Base-by-base conservation (phyloP, 1,284 basidiomycete genomes). In the Acaromyces ingoldii region DNA sequence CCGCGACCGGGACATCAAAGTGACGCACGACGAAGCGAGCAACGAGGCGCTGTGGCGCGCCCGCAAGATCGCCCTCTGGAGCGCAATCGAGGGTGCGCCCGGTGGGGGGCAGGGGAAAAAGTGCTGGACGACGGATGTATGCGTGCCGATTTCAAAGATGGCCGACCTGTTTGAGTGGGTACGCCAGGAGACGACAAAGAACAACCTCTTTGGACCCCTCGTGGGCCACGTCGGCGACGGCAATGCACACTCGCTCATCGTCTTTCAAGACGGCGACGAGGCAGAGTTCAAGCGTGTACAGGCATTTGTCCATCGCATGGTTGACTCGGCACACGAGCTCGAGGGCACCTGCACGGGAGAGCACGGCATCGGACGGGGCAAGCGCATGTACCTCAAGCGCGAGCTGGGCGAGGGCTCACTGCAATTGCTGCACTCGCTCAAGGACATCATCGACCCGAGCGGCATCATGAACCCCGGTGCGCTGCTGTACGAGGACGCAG, bases 171-270 rank as follows among this genome's bases (percentile, higher is more conserved):
- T 91, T 7, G 80, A 82, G 45, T 83, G 86, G 67, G 89, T 87
- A 7, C 84, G 87, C 73, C 78, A 84, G 63, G 89, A 91, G 70
- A 77, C 91, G 29, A 77, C 79, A 19, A 67, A 77, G 28, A 72
- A 81, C 6, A 85, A 84, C 0, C 73, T 91, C 21, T 75, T 81
- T 2, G 84, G 84, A 1, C 82, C 82, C 0, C 83, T 88, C 34
- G 80, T 86, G 9, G 88, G 88, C 1, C 89, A 91, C 65, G 88
- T 88, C 0, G 90, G 89, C 1, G 90, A 92, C 72, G 89, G 89
- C 76, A 79, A 81, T 66, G 78, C 68, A 26, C 75, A 76, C 58
- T 61, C 58, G 1, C 34, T 70, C 25, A 54, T 70, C 30, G 49
- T 63, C n/a, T 67, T 63, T 41, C 51, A 62, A n/a, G 53, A 62